Evolutionary conservation across 2,329 filamentous ascomycete genomes (phyloP).

Genomic region (Fusarium nurragi): DNA sequence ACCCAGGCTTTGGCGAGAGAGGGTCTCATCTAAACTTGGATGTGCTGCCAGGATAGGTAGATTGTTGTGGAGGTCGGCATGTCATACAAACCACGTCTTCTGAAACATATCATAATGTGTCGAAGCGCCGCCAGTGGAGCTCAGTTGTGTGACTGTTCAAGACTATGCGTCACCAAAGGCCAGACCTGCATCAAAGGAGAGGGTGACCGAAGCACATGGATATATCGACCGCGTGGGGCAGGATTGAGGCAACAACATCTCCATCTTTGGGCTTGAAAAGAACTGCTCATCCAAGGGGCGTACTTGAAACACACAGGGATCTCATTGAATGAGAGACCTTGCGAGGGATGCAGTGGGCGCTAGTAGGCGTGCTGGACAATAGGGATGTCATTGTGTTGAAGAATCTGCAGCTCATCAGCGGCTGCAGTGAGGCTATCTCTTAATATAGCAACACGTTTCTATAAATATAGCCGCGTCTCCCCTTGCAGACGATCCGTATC

Average conservation of each 20-base stretch:
- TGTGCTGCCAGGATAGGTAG: conserved; percentile 3
- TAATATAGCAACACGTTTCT: conserved; percentile 49
- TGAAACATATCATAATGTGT: conserved; percentile 5
- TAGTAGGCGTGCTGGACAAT: conserved; percentile 9
- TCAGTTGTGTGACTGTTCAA: conserved; percentile 22
- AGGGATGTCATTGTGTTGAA: conserved; percentile 39
- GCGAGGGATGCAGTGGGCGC: conserved; percentile 31
- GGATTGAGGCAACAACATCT: neutral
- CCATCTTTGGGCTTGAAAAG: conserved; percentile 5
- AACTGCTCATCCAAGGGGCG: neutral
- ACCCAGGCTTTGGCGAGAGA: conserved; percentile 12
- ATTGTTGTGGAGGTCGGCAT: neutral
- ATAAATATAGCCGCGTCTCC: conserved; percentile 24
- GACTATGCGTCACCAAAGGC: conserved; percentile 23
- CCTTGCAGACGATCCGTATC: neutral
- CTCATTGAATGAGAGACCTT: neutral
- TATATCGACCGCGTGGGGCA: conserved; percentile 19
- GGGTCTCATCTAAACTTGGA: conserved; percentile 9
- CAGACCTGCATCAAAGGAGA: conserved; percentile 10
- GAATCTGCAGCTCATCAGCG: conserved; percentile 46
- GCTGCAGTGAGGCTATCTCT: conserved; percentile 51
- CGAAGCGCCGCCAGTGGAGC: conserved; percentile 27
- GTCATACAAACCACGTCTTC: conserved; percentile 13
- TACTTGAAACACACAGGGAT: conserved; percentile 16
- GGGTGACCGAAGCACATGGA: conserved; percentile 11